phyloP scores from a whole-genome alignment of 1,139 yeast species.

The Pichia sp. region DNA sequence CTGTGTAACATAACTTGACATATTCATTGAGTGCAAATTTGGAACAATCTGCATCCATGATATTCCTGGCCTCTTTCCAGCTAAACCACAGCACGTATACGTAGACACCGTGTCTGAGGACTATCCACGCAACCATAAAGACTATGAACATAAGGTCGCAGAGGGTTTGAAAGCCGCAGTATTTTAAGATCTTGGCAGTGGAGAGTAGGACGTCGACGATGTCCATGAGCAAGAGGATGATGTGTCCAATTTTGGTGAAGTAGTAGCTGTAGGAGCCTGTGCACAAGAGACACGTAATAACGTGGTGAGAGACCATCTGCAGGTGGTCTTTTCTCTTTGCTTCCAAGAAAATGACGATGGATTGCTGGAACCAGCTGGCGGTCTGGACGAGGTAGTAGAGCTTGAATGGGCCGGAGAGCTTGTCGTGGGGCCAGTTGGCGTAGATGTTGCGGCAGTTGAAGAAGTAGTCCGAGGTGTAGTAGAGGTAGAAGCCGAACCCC shows the following conservation, averaged over 20 bases:
- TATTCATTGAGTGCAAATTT: constrained; percentile 28
- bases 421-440: constrained; percentile 72
- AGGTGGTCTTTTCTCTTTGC: constrained; percentile 73
- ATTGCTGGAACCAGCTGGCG: constrained; percentile 78
- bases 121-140: constrained; percentile 67
- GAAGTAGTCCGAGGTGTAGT: constrained; percentile 56
- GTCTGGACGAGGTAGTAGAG: constrained; percentile 67
- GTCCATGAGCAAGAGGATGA: constrained; percentile 78
- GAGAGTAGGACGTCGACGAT: constrained; percentile 70
- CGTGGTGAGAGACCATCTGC: constrained; percentile 88
- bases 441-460: constrained; percentile 57
- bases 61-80: constrained; percentile 35
- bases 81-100: constrained; percentile 60
- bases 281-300: constrained; percentile 66
- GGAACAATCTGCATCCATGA: constrained; percentile 42
- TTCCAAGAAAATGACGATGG: constrained; percentile 72
- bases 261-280: constrained; percentile 71
- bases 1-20: constrained; percentile 51
- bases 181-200: constrained; percentile 72
- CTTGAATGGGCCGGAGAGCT: constrained; percentile 50
- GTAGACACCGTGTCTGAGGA: constrained; percentile 69
- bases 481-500: constrained; percentile 53
- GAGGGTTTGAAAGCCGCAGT: constrained; percentile 52
- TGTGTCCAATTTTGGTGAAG: constrained; percentile 74
- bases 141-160: constrained; percentile 71